Percentiles rank a stretch among this genome's conserved stretches.
Evolutionary conservation across 148 eudicot genomes (phyloP).

Genomic region (Nyssa sinensis): DNA sequence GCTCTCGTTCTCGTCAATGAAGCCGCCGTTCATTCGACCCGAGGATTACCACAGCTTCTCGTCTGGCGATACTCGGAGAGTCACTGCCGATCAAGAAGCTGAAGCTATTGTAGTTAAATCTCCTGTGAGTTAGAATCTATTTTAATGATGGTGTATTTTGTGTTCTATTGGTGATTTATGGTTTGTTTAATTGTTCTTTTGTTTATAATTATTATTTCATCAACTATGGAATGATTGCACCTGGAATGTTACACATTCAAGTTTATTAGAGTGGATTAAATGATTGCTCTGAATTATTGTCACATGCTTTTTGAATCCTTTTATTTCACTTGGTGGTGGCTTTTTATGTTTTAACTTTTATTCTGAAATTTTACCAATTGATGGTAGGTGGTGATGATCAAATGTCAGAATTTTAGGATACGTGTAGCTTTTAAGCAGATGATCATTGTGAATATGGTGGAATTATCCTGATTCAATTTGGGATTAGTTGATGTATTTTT

Average conservation of each 20-base stretch:
- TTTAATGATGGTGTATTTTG: not conserved
- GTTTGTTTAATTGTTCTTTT: constrained; percentile 12
- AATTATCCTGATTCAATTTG: not conserved
- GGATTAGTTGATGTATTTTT: not conserved
- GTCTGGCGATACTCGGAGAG: constrained; percentile 11
- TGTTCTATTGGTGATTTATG: constrained; percentile 10
- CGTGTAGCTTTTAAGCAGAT: not conserved
- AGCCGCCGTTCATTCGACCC: constrained; percentile 53
- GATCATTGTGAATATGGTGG: no score
- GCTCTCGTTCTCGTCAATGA: constrained; percentile 55
- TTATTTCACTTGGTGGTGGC: not conserved
- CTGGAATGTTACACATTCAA: not conserved
- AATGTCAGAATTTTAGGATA: not conserved
- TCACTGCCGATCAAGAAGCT: constrained; percentile 31
- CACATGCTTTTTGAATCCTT: not conserved
- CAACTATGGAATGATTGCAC: not conserved
- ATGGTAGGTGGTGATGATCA: not conserved
- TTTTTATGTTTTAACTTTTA: no score
- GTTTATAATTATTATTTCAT: not conserved
- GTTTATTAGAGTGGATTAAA: not conserved
- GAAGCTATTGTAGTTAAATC: constrained; percentile 72
- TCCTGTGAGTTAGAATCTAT: constrained; percentile 42
- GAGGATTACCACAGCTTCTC: constrained; percentile 73
- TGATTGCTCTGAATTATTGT: not conserved
- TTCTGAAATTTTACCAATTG: no score